Conservation (phyloP, 345 rosid genomes). For the Hypericum androsaemum region DNA sequence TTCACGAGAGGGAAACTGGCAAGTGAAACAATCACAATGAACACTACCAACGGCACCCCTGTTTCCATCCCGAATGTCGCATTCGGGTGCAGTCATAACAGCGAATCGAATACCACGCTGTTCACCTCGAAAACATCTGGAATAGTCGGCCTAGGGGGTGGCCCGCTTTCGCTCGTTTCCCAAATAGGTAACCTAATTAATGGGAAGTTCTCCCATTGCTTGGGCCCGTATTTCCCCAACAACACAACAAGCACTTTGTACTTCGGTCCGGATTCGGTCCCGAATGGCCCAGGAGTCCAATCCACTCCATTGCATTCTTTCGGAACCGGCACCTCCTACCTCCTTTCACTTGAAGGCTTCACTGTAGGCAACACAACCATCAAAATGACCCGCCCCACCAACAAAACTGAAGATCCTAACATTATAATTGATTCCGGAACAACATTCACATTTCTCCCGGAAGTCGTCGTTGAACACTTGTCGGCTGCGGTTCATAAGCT, state of each 20-base stretch:
- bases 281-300: background rate
- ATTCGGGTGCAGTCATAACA: too few relatives aligned
- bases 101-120: too few relatives aligned
- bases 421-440: slow-evolving; percentile 5
- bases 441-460: background rate
- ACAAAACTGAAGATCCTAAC: too few relatives aligned
- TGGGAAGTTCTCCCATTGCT: slow-evolving; percentile 11
- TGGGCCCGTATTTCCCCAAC: slow-evolving; percentile 1
- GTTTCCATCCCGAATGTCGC: too few relatives aligned
- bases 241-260: background rate
- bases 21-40: background rate
- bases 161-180: background rate
- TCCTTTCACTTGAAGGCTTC: background rate
- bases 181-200: slow-evolving; percentile 1
- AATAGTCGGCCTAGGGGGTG: slow-evolving; percentile 4
- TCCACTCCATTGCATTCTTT: background rate
- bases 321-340: background rate
- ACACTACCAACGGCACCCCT: too few relatives aligned
- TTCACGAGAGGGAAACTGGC: too few relatives aligned
- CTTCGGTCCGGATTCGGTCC: background rate
- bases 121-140: too few relatives aligned
- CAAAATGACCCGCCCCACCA: too few relatives aligned
- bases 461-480: background rate
- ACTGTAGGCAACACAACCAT: background rate
- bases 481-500: background rate